These are phyloP conservation scores for Excoecaria cochinchinensis DNA, from an alignment of 345 rosid species.

Conservation along the genomic window DNA sequence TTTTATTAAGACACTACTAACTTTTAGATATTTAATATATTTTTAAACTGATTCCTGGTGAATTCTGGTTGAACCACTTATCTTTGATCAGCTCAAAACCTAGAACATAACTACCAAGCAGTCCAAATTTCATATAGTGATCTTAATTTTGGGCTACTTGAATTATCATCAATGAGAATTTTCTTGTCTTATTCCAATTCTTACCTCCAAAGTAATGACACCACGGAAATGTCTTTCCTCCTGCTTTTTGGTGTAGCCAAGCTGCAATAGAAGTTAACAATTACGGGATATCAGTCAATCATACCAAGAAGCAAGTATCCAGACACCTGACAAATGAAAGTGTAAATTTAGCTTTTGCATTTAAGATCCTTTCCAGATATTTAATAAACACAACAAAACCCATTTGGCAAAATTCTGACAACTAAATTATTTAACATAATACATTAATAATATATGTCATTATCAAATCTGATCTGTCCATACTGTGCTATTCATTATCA, in stretches of 20 bases:
- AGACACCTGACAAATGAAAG: background rate
- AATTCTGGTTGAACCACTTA: background rate
- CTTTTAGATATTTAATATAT: background rate
- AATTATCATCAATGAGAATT: background rate
- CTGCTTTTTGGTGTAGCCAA: slow-evolving; percentile 94
- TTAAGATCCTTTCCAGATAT: background rate
- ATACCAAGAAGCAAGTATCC: background rate
- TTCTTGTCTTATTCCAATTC: background rate
- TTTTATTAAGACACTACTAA: too few species aligned
- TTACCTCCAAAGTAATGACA: slow-evolving; percentile 91
- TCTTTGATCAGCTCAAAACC: background rate
- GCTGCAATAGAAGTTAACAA: slow-evolving; percentile 52
- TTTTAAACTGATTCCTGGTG: background rate
- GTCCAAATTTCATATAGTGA: background rate
- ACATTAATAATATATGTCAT: background rate
- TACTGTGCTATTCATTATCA: background rate
- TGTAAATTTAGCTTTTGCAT: background rate
- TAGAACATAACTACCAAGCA: background rate
- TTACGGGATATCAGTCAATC: background rate
- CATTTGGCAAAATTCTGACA: background rate
- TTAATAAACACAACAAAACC: slow-evolving; percentile 1
- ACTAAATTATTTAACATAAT: background rate
- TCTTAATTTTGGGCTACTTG: background rate
- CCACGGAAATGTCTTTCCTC: slow-evolving; percentile 96
- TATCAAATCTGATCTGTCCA: background rate